Base-by-base conservation (phyloP, 2,329 filamentous ascomycete species). In the Scleromitrula shiraiana region DNA sequence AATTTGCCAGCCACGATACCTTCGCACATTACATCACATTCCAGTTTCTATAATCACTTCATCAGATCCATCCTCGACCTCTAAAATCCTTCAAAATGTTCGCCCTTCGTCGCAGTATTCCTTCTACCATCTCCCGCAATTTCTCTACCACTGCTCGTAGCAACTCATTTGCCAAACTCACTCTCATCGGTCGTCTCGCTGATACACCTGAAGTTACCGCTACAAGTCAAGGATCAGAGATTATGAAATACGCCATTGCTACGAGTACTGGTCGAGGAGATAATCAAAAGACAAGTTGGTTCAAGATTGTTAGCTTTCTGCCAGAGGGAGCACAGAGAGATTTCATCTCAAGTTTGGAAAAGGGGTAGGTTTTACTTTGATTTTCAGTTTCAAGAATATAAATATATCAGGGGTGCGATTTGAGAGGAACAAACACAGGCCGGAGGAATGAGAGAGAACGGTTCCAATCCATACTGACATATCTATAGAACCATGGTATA, bases 101-200 rank as follows among this genome's bases (percentile, higher is more conserved):
- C 17, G 53, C 58, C 51, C 52, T 52, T 49, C 55, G 55, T 39
- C 63, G 69, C 72, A 64, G 69, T 66, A 63, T 68, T 55, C 59
- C 69, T 27, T 59, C 61, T 33, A 50, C 62, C 50, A 59, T 70
- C 54, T 64, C 74, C 59, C 88, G 88, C 68, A 70, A 82, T 63
- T 95, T 96, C 78, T 88, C 81, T 71, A 82, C 84, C 37, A 70
- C 80, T 33, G 70, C 71, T 56, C 76, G 78, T 9, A 30, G 22
- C 27, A 29, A 23, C 53, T 69, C 75, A 54, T 63, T 93, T 57
- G 87, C 93, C 58, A 85, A 83, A 68, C 85, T 98, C 73, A 85
- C 82, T 62, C 74, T 98, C 67, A 77, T 96, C 59, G 93, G 93
- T 63, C 85, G 89, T 67, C 80, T 98, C 43, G 88, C 78, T 52